Evolutionary conservation across 2,329 filamentous ascomycete species (phyloP).

Genomic region (Furcasterigmium furcatum): DNA sequence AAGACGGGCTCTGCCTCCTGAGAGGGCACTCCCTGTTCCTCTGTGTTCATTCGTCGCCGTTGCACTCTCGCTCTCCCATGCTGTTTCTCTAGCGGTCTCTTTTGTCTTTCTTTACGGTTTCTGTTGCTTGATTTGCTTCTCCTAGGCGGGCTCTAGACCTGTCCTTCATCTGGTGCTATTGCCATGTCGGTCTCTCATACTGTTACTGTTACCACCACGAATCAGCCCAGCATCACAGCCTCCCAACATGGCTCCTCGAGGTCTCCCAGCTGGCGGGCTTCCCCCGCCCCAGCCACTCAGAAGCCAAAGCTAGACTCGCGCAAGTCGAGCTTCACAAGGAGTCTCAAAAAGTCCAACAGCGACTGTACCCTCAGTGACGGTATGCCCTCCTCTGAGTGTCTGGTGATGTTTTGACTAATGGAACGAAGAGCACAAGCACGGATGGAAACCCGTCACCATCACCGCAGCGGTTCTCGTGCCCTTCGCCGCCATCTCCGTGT

Average conservation of each 20-base stretch:
- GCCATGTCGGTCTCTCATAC: too few species aligned
- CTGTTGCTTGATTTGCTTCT: too few species aligned
- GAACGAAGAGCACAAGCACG: constrained; percentile 1
- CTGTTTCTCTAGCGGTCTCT: too few species aligned
- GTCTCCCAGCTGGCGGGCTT: neutral
- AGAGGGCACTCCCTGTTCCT: neutral
- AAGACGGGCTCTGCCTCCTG: neutral
- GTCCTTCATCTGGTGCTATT: too few species aligned
- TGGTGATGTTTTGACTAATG: neutral
- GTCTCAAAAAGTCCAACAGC: neutral
- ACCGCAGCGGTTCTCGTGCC: constrained; percentile 28
- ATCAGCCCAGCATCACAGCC: too few species aligned
- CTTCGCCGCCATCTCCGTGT: constrained; percentile 30
- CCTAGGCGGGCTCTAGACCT: too few species aligned
- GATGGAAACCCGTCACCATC: constrained; percentile 36
- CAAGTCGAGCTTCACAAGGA: neutral
- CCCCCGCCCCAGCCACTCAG: neutral
- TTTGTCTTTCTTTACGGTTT: too few species aligned
- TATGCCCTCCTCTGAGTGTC: neutral
- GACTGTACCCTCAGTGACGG: neutral
- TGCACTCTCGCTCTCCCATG: too few species aligned
- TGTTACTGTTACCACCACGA: too few species aligned
- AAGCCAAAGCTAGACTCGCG: neutral
- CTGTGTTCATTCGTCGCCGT: too few species aligned
- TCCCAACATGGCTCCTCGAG: neutral